Evolutionary conservation across 2,329 filamentous ascomycete species (phyloP).

Genomic region (Venturiaceae sp.): DNA sequence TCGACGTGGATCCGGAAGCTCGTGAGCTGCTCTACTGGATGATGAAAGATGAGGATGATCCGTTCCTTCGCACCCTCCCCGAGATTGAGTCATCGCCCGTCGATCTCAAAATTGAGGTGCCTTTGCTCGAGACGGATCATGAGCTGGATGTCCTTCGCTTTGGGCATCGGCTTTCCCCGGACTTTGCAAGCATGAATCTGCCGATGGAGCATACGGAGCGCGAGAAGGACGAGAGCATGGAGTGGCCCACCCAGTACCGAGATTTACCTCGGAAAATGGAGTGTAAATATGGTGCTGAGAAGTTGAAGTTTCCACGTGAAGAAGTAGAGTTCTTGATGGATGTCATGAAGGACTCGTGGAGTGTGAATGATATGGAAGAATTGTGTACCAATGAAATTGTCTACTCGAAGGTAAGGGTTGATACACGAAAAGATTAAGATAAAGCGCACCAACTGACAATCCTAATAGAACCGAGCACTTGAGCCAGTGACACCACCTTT

Average conservation of each 20-base stretch:
- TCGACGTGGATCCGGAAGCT: neutral
- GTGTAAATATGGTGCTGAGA: conserved; percentile 22
- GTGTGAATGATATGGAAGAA: conserved; percentile 15
- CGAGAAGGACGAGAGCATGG: conserved; percentile 33
- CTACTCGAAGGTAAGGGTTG: conserved; percentile 17
- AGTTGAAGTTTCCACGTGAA: conserved; percentile 25
- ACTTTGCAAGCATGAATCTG: conserved; percentile 21
- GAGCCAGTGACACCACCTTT: conserved; percentile 36
- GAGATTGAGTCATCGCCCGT: neutral
- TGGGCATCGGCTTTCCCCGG: conserved; percentile 14
- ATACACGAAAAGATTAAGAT: neutral
- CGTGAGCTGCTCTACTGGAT: neutral
- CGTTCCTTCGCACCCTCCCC: neutral
- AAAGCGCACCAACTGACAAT: neutral
- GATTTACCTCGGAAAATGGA: conserved; percentile 18
- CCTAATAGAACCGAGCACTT: conserved; percentile 17
- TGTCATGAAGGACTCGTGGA: conserved; percentile 17
- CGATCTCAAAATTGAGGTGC: conserved; percentile 31
- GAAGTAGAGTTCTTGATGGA: conserved; percentile 26
- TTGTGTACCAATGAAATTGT: conserved; percentile 12
- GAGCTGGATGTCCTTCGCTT: conserved; percentile 35
- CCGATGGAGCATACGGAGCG: conserved; percentile 23
- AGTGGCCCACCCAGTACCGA: conserved; percentile 28
- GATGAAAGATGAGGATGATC: neutral
- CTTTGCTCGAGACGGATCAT: conserved; percentile 35